These are phyloP conservation scores for Anaeramoeba flamelloides DNA, from an alignment of 78 protist species.

Conservation along the genomic window DNA sequence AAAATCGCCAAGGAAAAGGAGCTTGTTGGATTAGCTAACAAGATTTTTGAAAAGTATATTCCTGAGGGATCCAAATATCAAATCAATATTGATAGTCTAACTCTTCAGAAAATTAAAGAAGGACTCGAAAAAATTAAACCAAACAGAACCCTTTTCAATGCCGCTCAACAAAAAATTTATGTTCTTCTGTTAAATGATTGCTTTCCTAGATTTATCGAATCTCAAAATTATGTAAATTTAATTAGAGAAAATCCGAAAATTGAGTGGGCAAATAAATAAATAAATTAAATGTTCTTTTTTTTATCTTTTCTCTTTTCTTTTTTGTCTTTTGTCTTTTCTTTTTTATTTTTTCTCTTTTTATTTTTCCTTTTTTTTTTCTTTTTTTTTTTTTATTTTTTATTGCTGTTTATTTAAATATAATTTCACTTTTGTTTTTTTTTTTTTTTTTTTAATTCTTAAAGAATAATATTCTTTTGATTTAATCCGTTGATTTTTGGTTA, in stretches of 20 bases:
- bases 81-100: background rate
- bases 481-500: too few relatives aligned
- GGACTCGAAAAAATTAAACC: background rate
- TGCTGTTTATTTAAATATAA: too few relatives aligned
- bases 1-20: background rate
- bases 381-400: too few relatives aligned
- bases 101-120: background rate
- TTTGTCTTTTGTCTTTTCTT: too few relatives aligned
- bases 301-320: background rate
- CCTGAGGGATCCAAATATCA: background rate
- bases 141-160: background rate
- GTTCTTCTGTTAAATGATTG: background rate
- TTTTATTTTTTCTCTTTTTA: too few relatives aligned
- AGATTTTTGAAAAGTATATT: background rate
- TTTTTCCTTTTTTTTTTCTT: too few relatives aligned
- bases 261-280: background rate
- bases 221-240: background rate
- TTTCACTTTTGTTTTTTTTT: too few relatives aligned
- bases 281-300: background rate
- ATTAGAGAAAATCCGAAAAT: background rate
- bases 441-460: too few relatives aligned
- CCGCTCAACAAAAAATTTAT: background rate
- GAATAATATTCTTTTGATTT: too few relatives aligned
- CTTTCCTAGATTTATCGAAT: background rate
- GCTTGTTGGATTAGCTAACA: background rate